Evolutionary conservation across 257 asterid genomes (phyloP), one percentile per base, ranked within the genome.

Genomic region (Nicotiana obtusifolia): DNA sequence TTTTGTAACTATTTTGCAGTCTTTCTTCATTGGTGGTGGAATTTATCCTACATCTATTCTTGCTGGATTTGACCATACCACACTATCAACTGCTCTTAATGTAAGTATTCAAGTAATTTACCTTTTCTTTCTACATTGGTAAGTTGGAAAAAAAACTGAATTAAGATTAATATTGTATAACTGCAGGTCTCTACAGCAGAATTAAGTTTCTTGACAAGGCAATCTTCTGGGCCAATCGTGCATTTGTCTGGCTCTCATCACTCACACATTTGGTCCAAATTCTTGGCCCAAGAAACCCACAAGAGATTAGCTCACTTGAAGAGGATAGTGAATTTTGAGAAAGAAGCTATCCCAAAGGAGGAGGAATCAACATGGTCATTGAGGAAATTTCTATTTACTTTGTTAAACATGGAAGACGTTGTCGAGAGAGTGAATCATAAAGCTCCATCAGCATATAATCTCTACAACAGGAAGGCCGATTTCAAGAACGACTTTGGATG

Each of bases 1-100:
- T 26, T 10, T 13, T 11, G 28, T 15, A 16, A 6, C 17, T 17
- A 30, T 7, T 30, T 0, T 57, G 81, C 89, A 95, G 99, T 84
- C 97, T 76, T 95, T 91, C 95, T 93, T 82, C 87, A 56, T 95
- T 65, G 97, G 89, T 10, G 99, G 99, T 93, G 28, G 28, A 26
- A 1, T 26, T 26, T 26, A 26, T 26, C 28, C 28, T 26, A 26
- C 28, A 26, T 26, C 98, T 0, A 77, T 95, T 14, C 95, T 95
- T 24, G 85, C 97, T 2, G 99, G 99, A n/a, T 95, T 95, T 57
- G 97, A 66, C 19, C 52, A 66, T 17, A 9, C 16, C 52, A 66
- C 76, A 8, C 33, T 66, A 66, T 66, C 76, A 92, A 85, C 90
- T 0, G 98, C 98, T 1, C 81, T 95, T 66, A 95, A 95, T 83